These are phyloP conservation scores for Pyrenochaeta sp. DNA, from an alignment of 2,329 filamentous ascomycete genomes.

Conservation along the genomic window DNA sequence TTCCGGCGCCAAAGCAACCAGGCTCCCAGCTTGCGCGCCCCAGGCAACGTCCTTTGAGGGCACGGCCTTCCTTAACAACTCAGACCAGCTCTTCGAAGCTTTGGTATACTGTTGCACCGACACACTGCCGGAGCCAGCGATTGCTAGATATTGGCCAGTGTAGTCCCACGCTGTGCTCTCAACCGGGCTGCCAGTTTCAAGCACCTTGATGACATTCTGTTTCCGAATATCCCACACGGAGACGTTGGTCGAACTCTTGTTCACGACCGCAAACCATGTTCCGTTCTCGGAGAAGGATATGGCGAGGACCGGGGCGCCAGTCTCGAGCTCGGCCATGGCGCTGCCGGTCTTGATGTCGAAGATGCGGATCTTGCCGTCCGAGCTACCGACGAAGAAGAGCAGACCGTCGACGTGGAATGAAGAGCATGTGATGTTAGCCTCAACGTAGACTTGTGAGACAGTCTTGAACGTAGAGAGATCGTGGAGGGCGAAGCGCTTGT, in stretches of 20 bases:
- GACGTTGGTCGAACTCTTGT: constrained; percentile 78
- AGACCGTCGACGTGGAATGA: constrained; percentile 98
- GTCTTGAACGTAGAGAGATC: constrained; percentile 74
- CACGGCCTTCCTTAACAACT: constrained; percentile 79
- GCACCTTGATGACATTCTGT: constrained; percentile 79
- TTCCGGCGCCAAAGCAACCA: constrained; percentile 77
- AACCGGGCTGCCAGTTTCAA: constrained; percentile 83
- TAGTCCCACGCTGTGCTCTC: constrained; percentile 89
- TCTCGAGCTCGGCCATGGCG: constrained; percentile 76
- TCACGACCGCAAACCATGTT: constrained; percentile 88
- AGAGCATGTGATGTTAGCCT: constrained; percentile 78
- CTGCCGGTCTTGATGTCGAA: constrained; percentile 85
- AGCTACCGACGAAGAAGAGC: constrained; percentile 84
- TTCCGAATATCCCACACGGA: constrained; percentile 94
- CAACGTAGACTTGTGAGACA: constrained; percentile 80
- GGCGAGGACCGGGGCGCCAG: constrained; percentile 72
- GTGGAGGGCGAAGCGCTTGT: constrained; percentile 94
- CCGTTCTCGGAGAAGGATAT: constrained; percentile 95
- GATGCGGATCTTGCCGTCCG: constrained; percentile 81
- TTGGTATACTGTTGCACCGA: constrained; percentile 92
- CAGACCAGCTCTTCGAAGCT: constrained; percentile 85
- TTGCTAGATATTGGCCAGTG: constrained; percentile 89
- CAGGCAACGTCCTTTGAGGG: constrained; percentile 78
- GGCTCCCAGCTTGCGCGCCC: constrained; percentile 76
- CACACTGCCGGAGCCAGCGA: constrained; percentile 79